These are phyloP conservation scores for Lentinula aciculospora DNA, from an alignment of 768 basidiomycete genomes.

Conservation along the genomic window DNA sequence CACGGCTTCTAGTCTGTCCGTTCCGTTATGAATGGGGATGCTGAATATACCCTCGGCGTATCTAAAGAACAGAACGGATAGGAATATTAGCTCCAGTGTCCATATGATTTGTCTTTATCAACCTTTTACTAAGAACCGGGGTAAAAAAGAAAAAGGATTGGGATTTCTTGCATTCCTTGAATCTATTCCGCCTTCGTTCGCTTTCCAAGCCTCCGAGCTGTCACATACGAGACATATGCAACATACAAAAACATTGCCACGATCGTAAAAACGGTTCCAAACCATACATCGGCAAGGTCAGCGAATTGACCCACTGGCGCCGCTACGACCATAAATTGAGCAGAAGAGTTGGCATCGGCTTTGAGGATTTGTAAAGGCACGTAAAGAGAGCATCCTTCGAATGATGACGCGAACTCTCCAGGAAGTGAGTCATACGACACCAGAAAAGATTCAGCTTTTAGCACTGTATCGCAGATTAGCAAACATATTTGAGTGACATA, in stretches of 20 bases:
- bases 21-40: background rate
- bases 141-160: background rate
- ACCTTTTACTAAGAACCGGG: background rate
- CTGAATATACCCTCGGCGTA: background rate
- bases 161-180: background rate
- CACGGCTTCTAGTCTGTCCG: background rate
- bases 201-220: constrained; percentile 6
- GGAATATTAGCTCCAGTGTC: background rate
- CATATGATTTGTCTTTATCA: background rate
- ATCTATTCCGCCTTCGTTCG: background rate
- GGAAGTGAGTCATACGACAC: constrained; percentile 4
- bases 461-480: background rate
- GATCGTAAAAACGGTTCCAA: constrained; percentile 32
- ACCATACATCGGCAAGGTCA: constrained; percentile 35
- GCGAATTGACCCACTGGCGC: constrained; percentile 28
- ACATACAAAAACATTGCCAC: constrained; percentile 34
- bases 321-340: background rate
- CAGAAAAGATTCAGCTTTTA: background rate
- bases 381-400: background rate
- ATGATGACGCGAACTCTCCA: constrained; percentile 17
- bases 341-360: background rate
- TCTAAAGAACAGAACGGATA: background rate
- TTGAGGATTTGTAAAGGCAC: background rate
- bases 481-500: background rate
- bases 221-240: constrained; percentile 19